Base-by-base conservation (phyloP, 345 rosid species). In the Geranium brycei region DNA sequence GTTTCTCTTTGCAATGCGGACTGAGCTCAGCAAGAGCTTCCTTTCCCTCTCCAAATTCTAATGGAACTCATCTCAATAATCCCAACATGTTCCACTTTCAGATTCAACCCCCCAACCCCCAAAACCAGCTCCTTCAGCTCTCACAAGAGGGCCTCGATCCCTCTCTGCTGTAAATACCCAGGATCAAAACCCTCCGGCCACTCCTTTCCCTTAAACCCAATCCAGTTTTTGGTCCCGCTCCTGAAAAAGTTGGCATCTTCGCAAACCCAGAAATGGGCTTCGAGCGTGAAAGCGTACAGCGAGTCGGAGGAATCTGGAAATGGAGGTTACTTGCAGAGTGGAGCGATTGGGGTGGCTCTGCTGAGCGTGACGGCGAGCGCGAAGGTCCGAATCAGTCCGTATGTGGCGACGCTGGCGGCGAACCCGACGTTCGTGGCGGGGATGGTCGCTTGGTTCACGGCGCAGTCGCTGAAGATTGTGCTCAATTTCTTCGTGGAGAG, bases 381-480 rank as follows among this genome's bases (percentile, higher is more conserved):
- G 41, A 35, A 35, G 41, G 41, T 35, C 41, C 41, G 41, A 69
- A 81, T 91, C 31, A 87, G 95, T 68, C 98, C 98, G 1, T 79
- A 87, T 31, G 87, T 88, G 60, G 82, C 92, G 65, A 80, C 89
- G 51, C 73, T 88, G 61, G 84, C 86, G 3, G 86, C 95, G 17
- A 91, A 91, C 69, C 96, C 92, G 7, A 91, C 96, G 8, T 91
- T 88, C 31, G 80, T 88, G n/a, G 83, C 98, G 1, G 95, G 91
- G 19, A 67, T 91, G 15, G 57, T 85, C 17, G 91, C 98, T 18
- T 91, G 98, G 95, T 31, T 81, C 35, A 40, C 73, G 4, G 95
- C 96, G 11, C 96, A 88, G 67, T 85, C 96, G 55, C 66, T 75
- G 13, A 91, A 91, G 76, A 75, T 91, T 64, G 51, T 84, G 67